These are phyloP conservation scores for Pelargonium exstipulatum DNA, from an alignment of 441 rosid genomes.

Conservation along the genomic window DNA sequence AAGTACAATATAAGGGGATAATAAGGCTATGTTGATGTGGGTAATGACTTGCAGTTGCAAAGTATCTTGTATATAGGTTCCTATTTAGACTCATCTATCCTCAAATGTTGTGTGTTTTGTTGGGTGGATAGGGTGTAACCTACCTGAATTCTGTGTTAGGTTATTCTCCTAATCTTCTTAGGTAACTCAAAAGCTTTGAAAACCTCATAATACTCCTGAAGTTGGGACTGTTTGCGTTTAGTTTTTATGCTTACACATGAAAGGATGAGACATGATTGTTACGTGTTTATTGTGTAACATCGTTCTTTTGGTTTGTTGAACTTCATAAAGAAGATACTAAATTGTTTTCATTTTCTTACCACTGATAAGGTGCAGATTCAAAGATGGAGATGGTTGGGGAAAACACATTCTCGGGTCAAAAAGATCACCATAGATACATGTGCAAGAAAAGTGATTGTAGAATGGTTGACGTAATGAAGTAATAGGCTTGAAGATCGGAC, in stretches of 20 bases:
- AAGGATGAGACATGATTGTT: no score
- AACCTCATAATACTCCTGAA: background rate
- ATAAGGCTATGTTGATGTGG: background rate
- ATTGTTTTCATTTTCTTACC: background rate
- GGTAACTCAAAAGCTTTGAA: background rate
- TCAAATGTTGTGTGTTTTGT: background rate
- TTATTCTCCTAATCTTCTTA: background rate
- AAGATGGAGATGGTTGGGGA: slow-evolving; percentile 66
- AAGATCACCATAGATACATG: slow-evolving; percentile 64
- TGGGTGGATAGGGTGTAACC: background rate
- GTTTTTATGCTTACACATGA: background rate
- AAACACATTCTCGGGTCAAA: slow-evolving; percentile 63
- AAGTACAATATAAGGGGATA: background rate
- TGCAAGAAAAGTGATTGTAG: slow-evolving; percentile 81
- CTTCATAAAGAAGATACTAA: background rate
- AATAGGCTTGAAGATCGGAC: background rate
- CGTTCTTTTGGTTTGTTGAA: background rate
- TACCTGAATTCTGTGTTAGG: background rate
- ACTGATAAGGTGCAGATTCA: slow-evolving; percentile 36
- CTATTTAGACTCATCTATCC: background rate
- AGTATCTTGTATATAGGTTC: background rate
- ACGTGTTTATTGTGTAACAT: background rate
- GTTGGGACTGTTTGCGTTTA: background rate
- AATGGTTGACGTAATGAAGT: slow-evolving; percentile 53
- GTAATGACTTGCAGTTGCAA: background rate